Percentiles rank a stretch among this genome's conserved stretches.
Evolutionary conservation across 2,329 filamentous ascomycete species (phyloP).

Genomic region (Apiospora hydei): DNA sequence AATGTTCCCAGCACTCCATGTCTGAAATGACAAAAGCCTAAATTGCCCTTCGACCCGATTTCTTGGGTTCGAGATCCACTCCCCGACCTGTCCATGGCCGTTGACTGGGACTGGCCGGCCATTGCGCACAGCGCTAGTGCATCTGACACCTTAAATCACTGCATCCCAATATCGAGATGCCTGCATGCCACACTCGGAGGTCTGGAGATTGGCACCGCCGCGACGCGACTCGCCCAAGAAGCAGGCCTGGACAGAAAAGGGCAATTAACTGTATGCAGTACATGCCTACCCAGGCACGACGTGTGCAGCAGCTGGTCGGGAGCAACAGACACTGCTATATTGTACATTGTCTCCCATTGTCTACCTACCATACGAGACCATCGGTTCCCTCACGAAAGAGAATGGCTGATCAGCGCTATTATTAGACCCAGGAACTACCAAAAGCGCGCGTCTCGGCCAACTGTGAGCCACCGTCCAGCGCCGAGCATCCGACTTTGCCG

Average conservation of each 20-base stretch:
- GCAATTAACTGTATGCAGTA: too few species aligned
- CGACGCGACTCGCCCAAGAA: neutral
- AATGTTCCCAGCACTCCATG: too few species aligned
- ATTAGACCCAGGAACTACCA: neutral
- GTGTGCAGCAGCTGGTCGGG: neutral
- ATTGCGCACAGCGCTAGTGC: conserved; percentile 1
- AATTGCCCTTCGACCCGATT: neutral
- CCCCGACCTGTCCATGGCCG: neutral
- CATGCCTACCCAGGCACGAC: neutral
- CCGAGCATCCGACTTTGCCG: conserved; percentile 1
- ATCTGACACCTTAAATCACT: conserved; percentile 20
- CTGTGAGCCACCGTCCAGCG: neutral
- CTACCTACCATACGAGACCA: neutral
- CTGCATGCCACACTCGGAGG: neutral
- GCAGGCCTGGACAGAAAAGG: neutral
- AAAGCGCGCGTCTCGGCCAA: conserved; percentile 3
- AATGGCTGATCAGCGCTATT: neutral
- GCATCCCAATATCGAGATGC: conserved; percentile 15
- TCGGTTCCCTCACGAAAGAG: neutral
- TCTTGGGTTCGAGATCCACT: neutral
- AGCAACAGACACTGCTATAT: neutral
- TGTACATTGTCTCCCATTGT: too few species aligned
- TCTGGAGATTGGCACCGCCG: neutral
- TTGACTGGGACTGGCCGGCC: neutral
- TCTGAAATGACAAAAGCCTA: conserved; percentile 9